Percentiles rank a stretch among this genome's conserved stretches.
Evolutionary conservation across 2,329 filamentous ascomycete species (phyloP).

Genomic region (Aspergillus alliaceus): DNA sequence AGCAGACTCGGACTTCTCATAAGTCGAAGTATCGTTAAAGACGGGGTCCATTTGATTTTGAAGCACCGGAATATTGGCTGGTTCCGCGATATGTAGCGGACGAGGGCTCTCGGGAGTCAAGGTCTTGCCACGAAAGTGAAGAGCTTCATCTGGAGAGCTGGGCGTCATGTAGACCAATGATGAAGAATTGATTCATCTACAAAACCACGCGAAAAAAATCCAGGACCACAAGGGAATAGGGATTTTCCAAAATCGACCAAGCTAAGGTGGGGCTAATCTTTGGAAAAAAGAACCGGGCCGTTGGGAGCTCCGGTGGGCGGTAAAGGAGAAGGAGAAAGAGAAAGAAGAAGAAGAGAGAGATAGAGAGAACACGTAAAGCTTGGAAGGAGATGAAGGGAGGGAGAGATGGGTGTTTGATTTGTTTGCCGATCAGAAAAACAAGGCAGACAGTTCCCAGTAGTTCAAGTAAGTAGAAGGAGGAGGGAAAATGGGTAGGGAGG

Average conservation of each 20-base stretch:
- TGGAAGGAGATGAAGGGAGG: too few species aligned
- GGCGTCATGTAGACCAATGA: constrained; percentile 54
- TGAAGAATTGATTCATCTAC: constrained; percentile 43
- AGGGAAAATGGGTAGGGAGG: not conserved
- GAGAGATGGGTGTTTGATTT: not conserved
- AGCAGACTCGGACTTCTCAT: constrained; percentile 45
- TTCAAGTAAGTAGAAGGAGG: not conserved
- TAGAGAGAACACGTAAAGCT: too few species aligned
- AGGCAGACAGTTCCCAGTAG: not conserved
- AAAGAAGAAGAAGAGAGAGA: not conserved
- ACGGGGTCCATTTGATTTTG: constrained; percentile 70
- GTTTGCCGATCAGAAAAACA: not conserved
- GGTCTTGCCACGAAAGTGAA: constrained; percentile 64
- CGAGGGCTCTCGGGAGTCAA: constrained; percentile 71
- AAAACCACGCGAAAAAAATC: constrained; percentile 16
- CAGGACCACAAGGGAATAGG: constrained; percentile 16
- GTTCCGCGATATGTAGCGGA: constrained; percentile 66
- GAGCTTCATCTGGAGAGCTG: constrained; percentile 48
- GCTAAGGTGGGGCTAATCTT: constrained; percentile 39
- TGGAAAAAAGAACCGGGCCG: constrained; percentile 27
- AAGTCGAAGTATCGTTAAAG: constrained; percentile 66
- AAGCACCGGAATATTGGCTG: constrained; percentile 68
- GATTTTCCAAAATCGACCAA: constrained; percentile 33
- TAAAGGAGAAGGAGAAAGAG: constrained; percentile 12
- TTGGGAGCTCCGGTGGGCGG: constrained; percentile 18